Evolutionary conservation across 768 basidiomycete genomes (phyloP).

Genomic region (Psilocybe tampanensis): DNA sequence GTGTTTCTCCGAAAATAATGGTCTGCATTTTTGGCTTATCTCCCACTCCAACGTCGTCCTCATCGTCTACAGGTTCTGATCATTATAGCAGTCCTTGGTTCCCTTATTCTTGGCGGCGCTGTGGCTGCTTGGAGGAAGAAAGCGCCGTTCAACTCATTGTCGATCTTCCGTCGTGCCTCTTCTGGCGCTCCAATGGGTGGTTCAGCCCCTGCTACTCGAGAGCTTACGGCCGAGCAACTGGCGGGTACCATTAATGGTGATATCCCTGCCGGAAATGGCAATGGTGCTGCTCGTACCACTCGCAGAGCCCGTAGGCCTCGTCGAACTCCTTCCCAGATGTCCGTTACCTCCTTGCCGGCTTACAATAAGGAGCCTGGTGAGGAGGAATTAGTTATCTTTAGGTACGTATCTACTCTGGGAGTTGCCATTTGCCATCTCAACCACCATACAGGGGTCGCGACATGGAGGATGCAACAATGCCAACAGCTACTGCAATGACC

Average conservation of each 20-base stretch:
- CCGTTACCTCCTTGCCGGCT: conserved; percentile 72
- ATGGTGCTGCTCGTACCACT: conserved; percentile 27
- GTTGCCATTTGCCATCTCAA: not conserved
- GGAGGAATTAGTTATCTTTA: conserved; percentile 72
- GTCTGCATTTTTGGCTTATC: conserved; percentile 7
- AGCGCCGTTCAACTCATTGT: conserved; percentile 7
- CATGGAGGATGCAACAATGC: conserved; percentile 54
- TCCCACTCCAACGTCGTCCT: not conserved
- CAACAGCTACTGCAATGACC: conserved; percentile 39
- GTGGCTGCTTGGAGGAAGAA: conserved; percentile 23
- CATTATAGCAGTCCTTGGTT: conserved; percentile 27
- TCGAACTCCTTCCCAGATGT: conserved; percentile 80
- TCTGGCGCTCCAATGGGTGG: conserved; percentile 3
- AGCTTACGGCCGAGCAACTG: conserved; percentile 61
- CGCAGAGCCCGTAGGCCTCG: conserved; percentile 42
- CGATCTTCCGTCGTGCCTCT: conserved; percentile 7
- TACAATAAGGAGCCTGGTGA: conserved; percentile 89
- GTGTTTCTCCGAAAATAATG: conserved; percentile 17
- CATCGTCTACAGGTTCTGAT: conserved; percentile 25
- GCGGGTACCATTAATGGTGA: conserved; percentile 45
- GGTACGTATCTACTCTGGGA: conserved; percentile 26
- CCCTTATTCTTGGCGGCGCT: conserved; percentile 24
- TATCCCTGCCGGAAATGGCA: conserved; percentile 20
- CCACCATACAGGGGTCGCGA: conserved; percentile 47
- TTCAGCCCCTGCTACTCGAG: conserved; percentile 11